Evolutionary conservation across 1,284 basidiomycete species (phyloP).

Genomic region (Irpex sp.): DNA sequence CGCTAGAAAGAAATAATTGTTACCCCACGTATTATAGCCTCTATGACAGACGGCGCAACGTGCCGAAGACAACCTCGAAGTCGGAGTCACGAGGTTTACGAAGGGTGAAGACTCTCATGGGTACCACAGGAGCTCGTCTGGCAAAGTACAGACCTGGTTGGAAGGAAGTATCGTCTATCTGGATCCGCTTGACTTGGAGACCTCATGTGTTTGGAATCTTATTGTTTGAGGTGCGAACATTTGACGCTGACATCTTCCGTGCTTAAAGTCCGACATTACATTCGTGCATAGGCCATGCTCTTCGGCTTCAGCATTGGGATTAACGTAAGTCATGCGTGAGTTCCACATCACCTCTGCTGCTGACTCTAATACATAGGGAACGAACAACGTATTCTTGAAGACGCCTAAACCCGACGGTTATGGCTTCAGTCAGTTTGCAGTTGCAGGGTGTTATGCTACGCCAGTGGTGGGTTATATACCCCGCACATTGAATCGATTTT

Average conservation of each 20-base stretch:
- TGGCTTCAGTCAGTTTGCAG: conserved; percentile 48
- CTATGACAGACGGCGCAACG: conserved; percentile 59
- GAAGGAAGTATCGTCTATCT: conserved; percentile 40
- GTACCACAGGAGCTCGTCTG: conserved; percentile 64
- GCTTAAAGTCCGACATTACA: neutral
- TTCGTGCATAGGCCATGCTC: conserved; percentile 40
- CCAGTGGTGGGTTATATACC: conserved; percentile 46
- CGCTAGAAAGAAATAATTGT: too few relatives aligned
- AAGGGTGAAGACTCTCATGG: conserved; percentile 60
- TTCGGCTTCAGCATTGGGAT: conserved; percentile 74
- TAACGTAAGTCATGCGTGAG: conserved; percentile 43
- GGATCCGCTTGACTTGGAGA: conserved; percentile 57
- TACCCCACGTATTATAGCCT: conserved; percentile 36
- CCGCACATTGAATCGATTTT: neutral
- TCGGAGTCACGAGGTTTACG: conserved; percentile 37
- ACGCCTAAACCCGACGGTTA: conserved; percentile 56
- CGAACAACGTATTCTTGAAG: conserved; percentile 67
- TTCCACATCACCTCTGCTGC: neutral
- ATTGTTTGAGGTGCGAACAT: conserved; percentile 47
- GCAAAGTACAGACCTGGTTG: conserved; percentile 56
- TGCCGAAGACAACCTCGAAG: conserved; percentile 29
- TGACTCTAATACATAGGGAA: conserved; percentile 39
- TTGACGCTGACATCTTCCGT: neutral
- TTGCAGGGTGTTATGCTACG: conserved; percentile 59
- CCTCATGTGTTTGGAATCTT: conserved; percentile 58